These are phyloP conservation scores for Noccaea caerulescens DNA, from an alignment of 345 rosid species.

Conservation along the genomic window DNA sequence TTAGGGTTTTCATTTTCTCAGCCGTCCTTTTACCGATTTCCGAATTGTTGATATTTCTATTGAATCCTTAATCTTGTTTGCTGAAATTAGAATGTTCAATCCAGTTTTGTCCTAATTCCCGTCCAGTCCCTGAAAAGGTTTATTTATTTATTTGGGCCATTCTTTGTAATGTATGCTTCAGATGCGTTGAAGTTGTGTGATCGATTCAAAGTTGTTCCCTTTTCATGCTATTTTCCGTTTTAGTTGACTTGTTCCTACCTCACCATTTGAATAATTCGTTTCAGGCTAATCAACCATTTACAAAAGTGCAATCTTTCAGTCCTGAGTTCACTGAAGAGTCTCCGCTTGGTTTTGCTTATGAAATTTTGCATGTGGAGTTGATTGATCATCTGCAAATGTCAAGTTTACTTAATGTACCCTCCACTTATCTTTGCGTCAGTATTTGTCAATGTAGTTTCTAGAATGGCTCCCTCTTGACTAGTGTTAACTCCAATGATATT, in stretches of 20 bases:
- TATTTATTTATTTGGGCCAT: slow-evolving; percentile 9
- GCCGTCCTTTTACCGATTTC: not conserved
- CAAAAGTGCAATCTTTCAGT: slow-evolving; percentile 1
- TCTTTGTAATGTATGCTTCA: slow-evolving; percentile 15
- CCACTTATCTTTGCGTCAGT: slow-evolving; percentile 24
- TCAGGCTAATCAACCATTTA: slow-evolving; percentile 35
- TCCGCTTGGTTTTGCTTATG: slow-evolving; percentile 22
- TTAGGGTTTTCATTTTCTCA: slow-evolving; percentile 15
- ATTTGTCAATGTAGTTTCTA: slow-evolving; percentile 20
- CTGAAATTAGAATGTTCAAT: slow-evolving; percentile 22
- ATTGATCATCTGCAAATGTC: slow-evolving; percentile 67
- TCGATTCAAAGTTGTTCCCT: slow-evolving; percentile 5
- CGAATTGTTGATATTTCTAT: not conserved
- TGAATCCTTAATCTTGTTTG: slow-evolving; percentile 9
- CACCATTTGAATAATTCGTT: not conserved
- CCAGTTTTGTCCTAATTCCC: slow-evolving; percentile 1
- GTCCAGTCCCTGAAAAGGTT: not conserved
- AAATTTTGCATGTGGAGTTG: slow-evolving; percentile 56
- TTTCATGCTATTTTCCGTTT: not conserved
- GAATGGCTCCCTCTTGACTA: slow-evolving; percentile 9
- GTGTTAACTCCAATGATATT: slow-evolving; percentile 24
- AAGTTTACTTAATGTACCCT: slow-evolving; percentile 80
- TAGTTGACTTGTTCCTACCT: not conserved
- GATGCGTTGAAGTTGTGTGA: slow-evolving; percentile 21
- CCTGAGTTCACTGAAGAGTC: slow-evolving; percentile 19